Evolutionary conservation across 2,329 filamentous ascomycete genomes (phyloP), one percentile per base, ranked within the genome.

Genomic region (Lasiodiplodia sp.): DNA sequence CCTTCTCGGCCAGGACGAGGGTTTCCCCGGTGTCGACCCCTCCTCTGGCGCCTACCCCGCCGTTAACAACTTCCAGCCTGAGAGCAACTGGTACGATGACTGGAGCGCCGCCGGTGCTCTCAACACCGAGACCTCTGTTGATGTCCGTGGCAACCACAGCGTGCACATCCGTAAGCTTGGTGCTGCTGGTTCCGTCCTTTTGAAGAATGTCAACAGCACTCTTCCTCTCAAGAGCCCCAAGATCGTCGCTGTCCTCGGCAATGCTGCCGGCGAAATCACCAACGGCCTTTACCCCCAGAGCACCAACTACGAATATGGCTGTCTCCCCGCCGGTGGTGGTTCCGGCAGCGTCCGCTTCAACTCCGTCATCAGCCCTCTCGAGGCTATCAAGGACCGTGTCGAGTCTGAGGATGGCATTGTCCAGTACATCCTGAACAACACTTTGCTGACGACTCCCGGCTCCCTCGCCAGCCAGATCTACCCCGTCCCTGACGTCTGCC

Each of bases 161-260:
- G 68, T 72, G 6, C 71, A 79, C 23, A 83, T 84, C 51, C 77
- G 81, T 16, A 74, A 80, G 57, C 72, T 82, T 7, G 81, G 81
- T 51, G 79, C 80, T 28, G 82, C 80, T 49, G 80, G 80, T 2
- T 79, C 76, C 44, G 80, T 83, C 8, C 72, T 83, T 12, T 72
- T 87, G 21, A 87, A 87, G 76, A 88, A 89, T 67, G 74, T 73
- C 1, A 80, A 82, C 14, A 78, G 79, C 11, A 75, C 83, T 2
- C 79, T 89, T 1, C 87, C 87, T 0, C 76, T 92, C 8, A 83
- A 84, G 66, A 83, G 81, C 66, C 84, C 85, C 14, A 79, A 77
- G 57, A 82, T 80, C 34, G 81, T 87, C 57, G 81, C 79, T 1
- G 77, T 87, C 1, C 84, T 86, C 67, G 85, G 85, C 2, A 84